A percentile compares a stretch with the other conserved stretches of the same genome.
phyloP scores from a whole-genome alignment of 257 asterid genomes.

The Fraxinus americana region DNA sequence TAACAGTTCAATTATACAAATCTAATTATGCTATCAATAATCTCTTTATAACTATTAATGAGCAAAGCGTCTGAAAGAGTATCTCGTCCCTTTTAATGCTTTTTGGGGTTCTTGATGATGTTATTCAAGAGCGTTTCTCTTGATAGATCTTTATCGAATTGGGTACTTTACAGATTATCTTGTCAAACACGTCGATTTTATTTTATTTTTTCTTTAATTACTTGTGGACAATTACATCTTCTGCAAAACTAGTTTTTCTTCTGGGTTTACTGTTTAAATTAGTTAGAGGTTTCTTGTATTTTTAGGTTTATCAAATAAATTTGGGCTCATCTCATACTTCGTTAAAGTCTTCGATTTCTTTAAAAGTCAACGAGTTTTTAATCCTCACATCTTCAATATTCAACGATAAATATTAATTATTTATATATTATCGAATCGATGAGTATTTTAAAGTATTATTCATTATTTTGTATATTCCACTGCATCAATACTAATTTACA shows the following conservation, averaged over 20 bases:
- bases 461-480: too few relatives aligned
- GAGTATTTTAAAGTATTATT: too few relatives aligned
- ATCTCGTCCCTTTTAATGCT: background rate
- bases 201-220: background rate
- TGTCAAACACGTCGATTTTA: background rate
- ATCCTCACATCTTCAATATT: too few relatives aligned
- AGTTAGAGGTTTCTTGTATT: background rate
- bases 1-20: too few relatives aligned
- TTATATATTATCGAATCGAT: too few relatives aligned
- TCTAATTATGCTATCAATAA: background rate
- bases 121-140: too few relatives aligned
- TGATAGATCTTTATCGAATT: background rate
- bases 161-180: background rate
- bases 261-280: background rate
- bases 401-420: too few relatives aligned
- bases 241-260: background rate
- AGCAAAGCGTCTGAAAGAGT: too few relatives aligned
- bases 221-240: background rate
- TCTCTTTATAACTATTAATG: background rate
- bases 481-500: too few relatives aligned
- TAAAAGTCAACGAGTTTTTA: too few relatives aligned
- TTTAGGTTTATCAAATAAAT: background rate
- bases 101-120: background rate
- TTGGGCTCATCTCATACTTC: too few relatives aligned
- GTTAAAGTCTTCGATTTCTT: too few relatives aligned